Evolutionary conservation across 2,329 filamentous ascomycete genomes (phyloP).

Genomic region (Zymoseptoria pseudotritici): DNA sequence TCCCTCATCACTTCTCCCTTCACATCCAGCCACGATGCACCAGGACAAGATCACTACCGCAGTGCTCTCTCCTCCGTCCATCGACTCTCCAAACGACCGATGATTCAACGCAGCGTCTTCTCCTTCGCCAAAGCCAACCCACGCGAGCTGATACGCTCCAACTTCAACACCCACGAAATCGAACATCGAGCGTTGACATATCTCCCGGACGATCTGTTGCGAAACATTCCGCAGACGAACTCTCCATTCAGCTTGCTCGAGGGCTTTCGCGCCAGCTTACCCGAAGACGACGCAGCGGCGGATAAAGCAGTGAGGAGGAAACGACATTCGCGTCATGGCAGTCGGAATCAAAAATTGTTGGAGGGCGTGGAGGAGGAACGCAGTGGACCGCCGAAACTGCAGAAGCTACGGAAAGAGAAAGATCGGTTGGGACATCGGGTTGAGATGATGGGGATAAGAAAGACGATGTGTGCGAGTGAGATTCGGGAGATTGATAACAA

Average conservation of each 20-base stretch:
- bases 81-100: conserved; percentile 76
- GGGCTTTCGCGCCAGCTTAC: conserved; percentile 86
- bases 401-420: conserved; percentile 72
- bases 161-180: conserved; percentile 83
- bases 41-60: conserved; percentile 60
- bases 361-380: conserved; percentile 50
- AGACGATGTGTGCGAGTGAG: conserved; percentile 96
- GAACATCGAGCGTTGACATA: conserved; percentile 86
- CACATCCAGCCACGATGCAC: conserved; percentile 44
- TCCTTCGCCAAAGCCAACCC: conserved; percentile 84
- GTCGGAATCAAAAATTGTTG: conserved; percentile 64
- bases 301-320: conserved; percentile 48
- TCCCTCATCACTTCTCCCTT: conserved; percentile 59
- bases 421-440: conserved; percentile 73
- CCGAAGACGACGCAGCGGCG: conserved; percentile 50
- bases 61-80: conserved; percentile 83
- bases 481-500: conserved; percentile 96
- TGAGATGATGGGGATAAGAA: conserved; percentile 84
- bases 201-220: conserved; percentile 81
- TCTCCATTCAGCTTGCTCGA: conserved; percentile 92
- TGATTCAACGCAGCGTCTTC: conserved; percentile 82
- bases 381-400: conserved; percentile 59
- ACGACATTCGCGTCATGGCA: conserved; percentile 58
- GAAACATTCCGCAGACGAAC: conserved; percentile 78
- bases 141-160: conserved; percentile 87